These are phyloP conservation scores for Penicillium psychrofluorescens DNA, from an alignment of 495 filamentous ascomycete genomes.

Conservation along the genomic window DNA sequence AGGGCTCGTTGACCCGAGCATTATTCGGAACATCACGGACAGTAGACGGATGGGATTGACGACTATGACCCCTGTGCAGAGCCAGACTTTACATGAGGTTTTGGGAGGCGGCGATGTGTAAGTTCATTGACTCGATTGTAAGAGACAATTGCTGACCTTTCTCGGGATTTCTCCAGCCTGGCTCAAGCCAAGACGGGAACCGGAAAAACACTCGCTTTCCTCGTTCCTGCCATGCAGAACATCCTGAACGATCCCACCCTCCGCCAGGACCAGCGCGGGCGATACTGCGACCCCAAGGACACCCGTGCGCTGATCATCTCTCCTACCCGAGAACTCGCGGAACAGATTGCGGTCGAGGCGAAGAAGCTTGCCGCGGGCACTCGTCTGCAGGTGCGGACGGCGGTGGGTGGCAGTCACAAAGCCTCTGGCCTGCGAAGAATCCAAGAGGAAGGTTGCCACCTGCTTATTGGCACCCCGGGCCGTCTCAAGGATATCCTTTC, in stretches of 20 bases:
- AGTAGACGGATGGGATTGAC: constrained; percentile 59
- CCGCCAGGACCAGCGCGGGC: too few species aligned
- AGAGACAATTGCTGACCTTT: neutral
- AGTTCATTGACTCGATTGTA: constrained; percentile 7
- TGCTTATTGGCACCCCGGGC: constrained; percentile 87
- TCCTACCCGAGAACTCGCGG: constrained; percentile 88
- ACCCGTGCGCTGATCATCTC: constrained; percentile 89
- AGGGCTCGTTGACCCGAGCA: constrained; percentile 52
- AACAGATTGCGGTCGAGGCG: constrained; percentile 87
- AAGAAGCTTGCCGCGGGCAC: constrained; percentile 58
- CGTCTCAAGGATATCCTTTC: constrained; percentile 78
- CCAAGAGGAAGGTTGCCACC: constrained; percentile 69
- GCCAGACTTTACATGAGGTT: constrained; percentile 68
- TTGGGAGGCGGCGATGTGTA: constrained; percentile 80
- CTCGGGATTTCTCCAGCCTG: constrained; percentile 49
- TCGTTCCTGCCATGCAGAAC: constrained; percentile 67
- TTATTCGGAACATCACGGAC: constrained; percentile 63
- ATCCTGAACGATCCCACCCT: constrained; percentile 53
- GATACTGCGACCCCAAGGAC: constrained; percentile 40
- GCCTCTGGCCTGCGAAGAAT: constrained; percentile 50
- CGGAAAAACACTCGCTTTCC: constrained; percentile 80
- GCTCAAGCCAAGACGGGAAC: constrained; percentile 86
- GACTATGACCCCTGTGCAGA: constrained; percentile 91
- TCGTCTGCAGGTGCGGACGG: constrained; percentile 69
- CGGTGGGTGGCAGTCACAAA: constrained; percentile 86